Base-by-base conservation (phyloP, 345 rosid species). In the Salix udensis region DNA sequence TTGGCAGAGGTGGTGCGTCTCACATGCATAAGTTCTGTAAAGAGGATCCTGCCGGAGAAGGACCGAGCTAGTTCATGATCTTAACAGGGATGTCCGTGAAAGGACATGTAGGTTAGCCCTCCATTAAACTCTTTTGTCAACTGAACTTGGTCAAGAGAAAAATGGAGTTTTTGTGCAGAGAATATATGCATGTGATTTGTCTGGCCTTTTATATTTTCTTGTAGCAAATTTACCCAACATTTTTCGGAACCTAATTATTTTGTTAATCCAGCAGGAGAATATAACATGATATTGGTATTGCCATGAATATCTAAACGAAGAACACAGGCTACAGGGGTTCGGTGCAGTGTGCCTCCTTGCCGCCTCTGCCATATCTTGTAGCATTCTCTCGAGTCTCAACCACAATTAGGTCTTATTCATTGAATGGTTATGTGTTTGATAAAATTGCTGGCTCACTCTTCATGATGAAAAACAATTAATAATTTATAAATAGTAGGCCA, bases 51-150 rank as follows among this genome's bases (percentile, higher is more conserved):
- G 18, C 52, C 52, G 18, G 52, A 46, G 52, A 13, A 46, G 52
- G 52, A 46, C 52, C 42, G 3, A 42, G 46, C 46, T 88, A 80
- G 73, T 88, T 88, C 68, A 88, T 82, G 31, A 89, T 87, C 79
- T 91, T 83, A 64, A 79, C 28, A 10, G 87, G 88, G 72, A 60
- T 75, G 18, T 84, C 75, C 23, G 65, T 70, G 61, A 68, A 53
- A 66, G 77, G 46, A 21, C 67, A 65, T 24, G 55, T 39, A 23
- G 60, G 0, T 46, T 74, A 67, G 7, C 70, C 21, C 71, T 77
- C 74, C 83, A 77, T 79, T 65, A 44, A 71, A 19, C 21, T 65
- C 46, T 42, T 42, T 42, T 11, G 11, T 42, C 46, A 42, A 42
- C 4, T 42, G 46, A 42, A 42, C 14, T 42, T 53, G 18, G 15